These are phyloP conservation scores for Rhizopogon rudus DNA, from an alignment of 768 basidiomycete genomes.

Conservation along the genomic window DNA sequence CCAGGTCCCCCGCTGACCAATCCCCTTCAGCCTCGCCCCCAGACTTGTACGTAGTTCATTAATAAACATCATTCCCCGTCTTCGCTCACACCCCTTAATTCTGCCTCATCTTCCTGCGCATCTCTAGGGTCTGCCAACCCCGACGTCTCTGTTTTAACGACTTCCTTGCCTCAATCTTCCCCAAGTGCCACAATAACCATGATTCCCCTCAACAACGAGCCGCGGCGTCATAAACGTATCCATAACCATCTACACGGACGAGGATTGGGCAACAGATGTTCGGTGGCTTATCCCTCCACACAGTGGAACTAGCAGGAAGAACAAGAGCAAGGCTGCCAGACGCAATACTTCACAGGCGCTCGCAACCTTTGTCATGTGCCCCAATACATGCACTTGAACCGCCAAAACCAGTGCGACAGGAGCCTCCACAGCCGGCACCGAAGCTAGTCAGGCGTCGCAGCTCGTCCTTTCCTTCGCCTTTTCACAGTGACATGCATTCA, in stretches of 20 bases:
- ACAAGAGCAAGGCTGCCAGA: conserved; percentile 15
- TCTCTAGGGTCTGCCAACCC: conserved; percentile 18
- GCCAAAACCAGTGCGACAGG: conserved; percentile 14
- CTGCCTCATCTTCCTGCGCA: conserved; percentile 24
- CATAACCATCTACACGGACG: conserved; percentile 34
- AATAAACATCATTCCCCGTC: neutral
- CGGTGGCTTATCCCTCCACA: conserved; percentile 50
- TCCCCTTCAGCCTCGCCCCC: conserved; percentile 17
- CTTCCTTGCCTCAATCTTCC: conserved; percentile 24
- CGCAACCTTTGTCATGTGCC: conserved; percentile 6
- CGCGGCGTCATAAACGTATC: conserved; percentile 10
- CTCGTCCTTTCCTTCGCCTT: conserved; percentile 23
- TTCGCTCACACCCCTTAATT: conserved; percentile 1
- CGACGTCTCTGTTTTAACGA: conserved; percentile 30
- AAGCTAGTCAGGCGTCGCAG: conserved; percentile 25
- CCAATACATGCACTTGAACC: conserved; percentile 6
- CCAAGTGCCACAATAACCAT: conserved; percentile 14
- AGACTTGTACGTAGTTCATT: too few relatives aligned
- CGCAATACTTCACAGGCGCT: conserved; percentile 17
- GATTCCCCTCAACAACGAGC: conserved; percentile 9
- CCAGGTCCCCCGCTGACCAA: conserved; percentile 30
- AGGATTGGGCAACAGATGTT: conserved; percentile 69
- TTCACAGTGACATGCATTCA: conserved; percentile 3
- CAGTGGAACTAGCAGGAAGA: conserved; percentile 7
- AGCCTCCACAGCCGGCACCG: conserved; percentile 16